These are phyloP conservation scores for Thraustotheca clavata DNA, from an alignment of 352 stramenopile genomes.

Conservation along the genomic window DNA sequence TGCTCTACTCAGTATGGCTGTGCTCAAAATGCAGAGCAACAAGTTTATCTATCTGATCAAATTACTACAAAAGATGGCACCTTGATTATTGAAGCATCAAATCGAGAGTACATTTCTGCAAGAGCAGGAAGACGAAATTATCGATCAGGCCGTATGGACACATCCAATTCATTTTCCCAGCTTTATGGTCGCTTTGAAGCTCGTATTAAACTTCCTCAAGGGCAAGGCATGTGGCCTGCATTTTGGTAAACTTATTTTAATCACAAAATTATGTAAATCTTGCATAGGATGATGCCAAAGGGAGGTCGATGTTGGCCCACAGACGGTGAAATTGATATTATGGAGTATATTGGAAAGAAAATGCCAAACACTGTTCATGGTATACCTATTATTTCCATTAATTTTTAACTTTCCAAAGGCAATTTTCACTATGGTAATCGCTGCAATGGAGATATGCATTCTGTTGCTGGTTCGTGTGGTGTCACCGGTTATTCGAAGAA, in stretches of 20 bases:
- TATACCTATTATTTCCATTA: not conserved
- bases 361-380: not conserved
- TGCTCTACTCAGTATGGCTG: conserved; percentile 7
- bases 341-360: conserved; percentile 12
- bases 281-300: conserved; percentile 5
- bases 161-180: conserved; percentile 22
- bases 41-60: conserved; percentile 12
- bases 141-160: conserved; percentile 26
- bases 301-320: conserved; percentile 4
- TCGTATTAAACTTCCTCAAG: conserved; percentile 23
- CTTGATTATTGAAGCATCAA: not conserved
- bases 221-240: conserved; percentile 28
- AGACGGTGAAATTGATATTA: conserved; percentile 17
- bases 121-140: conserved; percentile 7
- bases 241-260: conserved; percentile 22
- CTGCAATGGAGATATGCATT: not conserved
- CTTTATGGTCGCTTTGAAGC: conserved; percentile 26
- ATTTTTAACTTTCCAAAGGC: not conserved
- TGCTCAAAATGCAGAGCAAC: not conserved
- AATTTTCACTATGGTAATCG: conserved; percentile 9
- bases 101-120: not conserved
- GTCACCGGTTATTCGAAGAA: not conserved
- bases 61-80: not conserved
- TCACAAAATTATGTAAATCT: not conserved
- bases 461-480: not conserved